Percentiles rank a stretch among this genome's conserved stretches.
Evolutionary conservation across 2,329 filamentous ascomycete genomes (phyloP).

Genomic region (Paecilomyces sp.): DNA sequence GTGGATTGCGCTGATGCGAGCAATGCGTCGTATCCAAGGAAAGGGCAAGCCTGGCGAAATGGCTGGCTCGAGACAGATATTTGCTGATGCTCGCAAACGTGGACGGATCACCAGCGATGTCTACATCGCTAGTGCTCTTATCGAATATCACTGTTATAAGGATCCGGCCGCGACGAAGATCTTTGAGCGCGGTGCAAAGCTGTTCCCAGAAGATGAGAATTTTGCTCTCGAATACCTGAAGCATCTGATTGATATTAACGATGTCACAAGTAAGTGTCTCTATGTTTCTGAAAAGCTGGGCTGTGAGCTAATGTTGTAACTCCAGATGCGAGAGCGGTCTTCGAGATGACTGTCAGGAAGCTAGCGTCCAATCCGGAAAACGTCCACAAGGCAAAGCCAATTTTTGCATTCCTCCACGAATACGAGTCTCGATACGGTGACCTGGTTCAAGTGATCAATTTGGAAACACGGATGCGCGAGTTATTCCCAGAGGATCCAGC

Average conservation of each 20-base stretch:
- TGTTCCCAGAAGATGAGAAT: constrained; percentile 88
- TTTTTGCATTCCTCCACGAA: constrained; percentile 89
- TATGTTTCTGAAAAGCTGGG: constrained; percentile 2
- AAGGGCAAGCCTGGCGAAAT: constrained; percentile 63
- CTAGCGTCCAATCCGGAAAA: constrained; percentile 71
- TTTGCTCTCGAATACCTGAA: constrained; percentile 96
- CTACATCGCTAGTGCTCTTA: constrained; percentile 84
- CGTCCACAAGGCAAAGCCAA: constrained; percentile 66
- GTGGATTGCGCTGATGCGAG: constrained; percentile 91
- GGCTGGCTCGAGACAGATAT: constrained; percentile 75
- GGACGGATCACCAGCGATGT: constrained; percentile 90
- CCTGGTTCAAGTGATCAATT: constrained; percentile 77
- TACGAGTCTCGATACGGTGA: constrained; percentile 95
- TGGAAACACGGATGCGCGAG: constrained; percentile 88
- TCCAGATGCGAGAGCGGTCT: constrained; percentile 85
- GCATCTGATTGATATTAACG: constrained; percentile 84
- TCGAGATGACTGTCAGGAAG: constrained; percentile 85
- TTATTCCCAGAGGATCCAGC: constrained; percentile 85
- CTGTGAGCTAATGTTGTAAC: constrained; percentile 10
- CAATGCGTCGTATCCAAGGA: constrained; percentile 90
- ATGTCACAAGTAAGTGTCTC: constrained; percentile 72
- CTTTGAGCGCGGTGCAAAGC: constrained; percentile 84
- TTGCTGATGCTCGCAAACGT: constrained; percentile 77
- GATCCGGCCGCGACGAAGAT: constrained; percentile 90
- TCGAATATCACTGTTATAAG: constrained; percentile 95